These are phyloP conservation scores for Cercospora zeina DNA, from an alignment of 2,329 filamentous ascomycete species.

Conservation along the genomic window DNA sequence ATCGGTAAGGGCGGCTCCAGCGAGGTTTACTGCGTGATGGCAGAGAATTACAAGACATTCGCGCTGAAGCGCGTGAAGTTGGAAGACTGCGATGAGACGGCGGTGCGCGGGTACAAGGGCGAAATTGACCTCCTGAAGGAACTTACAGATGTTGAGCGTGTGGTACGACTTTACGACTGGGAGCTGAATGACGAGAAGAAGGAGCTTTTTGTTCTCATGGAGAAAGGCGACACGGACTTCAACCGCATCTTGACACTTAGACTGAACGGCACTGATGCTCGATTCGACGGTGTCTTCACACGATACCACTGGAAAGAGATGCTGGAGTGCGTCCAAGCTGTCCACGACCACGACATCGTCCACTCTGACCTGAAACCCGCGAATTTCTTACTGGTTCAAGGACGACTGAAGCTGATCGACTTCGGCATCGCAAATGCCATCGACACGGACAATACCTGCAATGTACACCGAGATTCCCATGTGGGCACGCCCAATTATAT, in stretches of 20 bases:
- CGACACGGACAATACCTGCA: conserved; percentile 90
- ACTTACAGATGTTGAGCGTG: conserved; percentile 79
- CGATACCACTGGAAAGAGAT: conserved; percentile 99
- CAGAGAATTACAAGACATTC: conserved; percentile 94
- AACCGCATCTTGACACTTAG: conserved; percentile 76
- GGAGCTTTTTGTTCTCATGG: conserved; percentile 88
- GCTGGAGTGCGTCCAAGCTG: conserved; percentile 88
- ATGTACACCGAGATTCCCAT: conserved; percentile 93
- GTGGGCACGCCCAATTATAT: conserved; percentile 98
- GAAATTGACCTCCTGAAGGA: conserved; percentile 90
- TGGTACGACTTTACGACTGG: conserved; percentile 87
- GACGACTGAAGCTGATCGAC: conserved; percentile 91
- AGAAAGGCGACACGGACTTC: conserved; percentile 92
- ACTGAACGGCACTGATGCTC: conserved; percentile 66
- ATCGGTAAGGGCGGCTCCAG: conserved; percentile 90
- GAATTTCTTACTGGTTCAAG: conserved; percentile 92
- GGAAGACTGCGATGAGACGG: conserved; percentile 81
- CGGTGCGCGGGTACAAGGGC: conserved; percentile 84
- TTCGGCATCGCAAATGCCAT: conserved; percentile 99
- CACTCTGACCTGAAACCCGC: conserved; percentile 96
- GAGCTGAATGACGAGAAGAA: conserved; percentile 89
- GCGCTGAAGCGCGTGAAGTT: conserved; percentile 90
- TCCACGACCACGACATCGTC: conserved; percentile 88
- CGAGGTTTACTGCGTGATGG: conserved; percentile 94
- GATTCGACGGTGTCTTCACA: conserved; percentile 84